Base-by-base conservation (phyloP, 352 stramenopile genomes). In the Globisporangium okanoganense region DNA sequence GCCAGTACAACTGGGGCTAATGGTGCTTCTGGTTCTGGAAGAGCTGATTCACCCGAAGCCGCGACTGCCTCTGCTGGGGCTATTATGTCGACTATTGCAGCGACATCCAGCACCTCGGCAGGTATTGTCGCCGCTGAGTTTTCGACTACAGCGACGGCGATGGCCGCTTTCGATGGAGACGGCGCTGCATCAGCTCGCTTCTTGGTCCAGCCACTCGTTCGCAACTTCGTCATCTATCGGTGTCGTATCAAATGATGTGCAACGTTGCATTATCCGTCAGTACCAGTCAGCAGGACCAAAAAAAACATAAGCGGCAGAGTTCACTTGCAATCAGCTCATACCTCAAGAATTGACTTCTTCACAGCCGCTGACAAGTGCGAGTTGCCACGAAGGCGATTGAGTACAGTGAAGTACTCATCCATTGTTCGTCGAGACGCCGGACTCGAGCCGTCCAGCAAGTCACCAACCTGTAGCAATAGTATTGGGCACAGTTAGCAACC, bases 331-430 rank as follows among this genome's bases (percentile, higher is more conserved):
- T 27, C 20, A 48, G 27, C 25, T 69, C 75, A 20, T 72, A 88
- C 80, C 40, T 87, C 77, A 54, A 56, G 58, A 44, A 92, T 82
- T 16, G 76, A 66, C 25, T 75, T 70, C 60, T 81, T 82, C 14
- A 86, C 68, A 0, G 56, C 22, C 2, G 64, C 49, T 0, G 73
- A 51, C 4, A 86, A 60, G 10, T 71, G 20, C 27, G 47, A 62
- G 58, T 85, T 73, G 18, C 83, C 68, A 5, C 64, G 60, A 44
- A 93, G 73, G 10, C 82, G 82, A 36, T 78, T 56, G 8, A 93
- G 64, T 13, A 89, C 82, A 31, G 77, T 72, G 47, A 93, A 91
- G 63, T 93, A 93, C 43, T 93, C 84, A 58, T 93, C 84, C 84
- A 90, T 91, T 18, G 78, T 93, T 71, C 81, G 71, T 36, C 84